A percentile compares a stretch with the other conserved stretches of the same genome.
These are phyloP conservation scores for Phyllosticta citriasiana DNA, from an alignment of 2,329 filamentous ascomycete species.

Conservation along the genomic window DNA sequence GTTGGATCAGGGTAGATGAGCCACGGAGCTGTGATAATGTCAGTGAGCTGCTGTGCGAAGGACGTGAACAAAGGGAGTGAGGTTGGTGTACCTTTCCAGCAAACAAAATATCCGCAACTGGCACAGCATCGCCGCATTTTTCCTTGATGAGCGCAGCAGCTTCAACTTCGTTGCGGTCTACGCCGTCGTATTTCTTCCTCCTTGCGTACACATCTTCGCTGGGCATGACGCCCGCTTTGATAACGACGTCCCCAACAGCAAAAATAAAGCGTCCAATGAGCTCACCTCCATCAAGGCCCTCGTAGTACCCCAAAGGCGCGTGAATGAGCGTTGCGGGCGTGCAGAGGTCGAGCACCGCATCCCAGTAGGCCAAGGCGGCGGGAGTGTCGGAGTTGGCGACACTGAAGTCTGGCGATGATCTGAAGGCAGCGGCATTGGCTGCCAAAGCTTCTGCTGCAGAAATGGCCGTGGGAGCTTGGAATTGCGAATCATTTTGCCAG, in stretches of 20 bases:
- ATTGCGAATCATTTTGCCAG: not conserved
- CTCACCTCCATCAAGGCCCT: not conserved
- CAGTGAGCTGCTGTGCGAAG: too few relatives aligned
- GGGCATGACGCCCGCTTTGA: conserved; percentile 7
- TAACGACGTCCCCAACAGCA: conserved; percentile 11
- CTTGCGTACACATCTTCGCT: not conserved
- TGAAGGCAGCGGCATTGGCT: not conserved
- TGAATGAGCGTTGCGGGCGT: conserved; percentile 8
- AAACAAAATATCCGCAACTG: conserved; percentile 18
- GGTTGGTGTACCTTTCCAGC: not conserved
- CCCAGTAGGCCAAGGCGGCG: conserved; percentile 12
- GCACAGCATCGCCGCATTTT: conserved; percentile 18
- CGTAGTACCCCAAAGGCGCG: conserved; percentile 2
- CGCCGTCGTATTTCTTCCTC: conserved; percentile 28
- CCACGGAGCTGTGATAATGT: conserved; percentile 14
- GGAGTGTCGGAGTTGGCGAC: not conserved
- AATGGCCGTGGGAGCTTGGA: not conserved
- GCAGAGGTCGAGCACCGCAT: not conserved
- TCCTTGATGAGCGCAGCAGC: conserved; percentile 25
- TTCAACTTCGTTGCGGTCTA: conserved; percentile 33
- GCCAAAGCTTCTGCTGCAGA: not conserved
- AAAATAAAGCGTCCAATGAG: conserved; percentile 11
- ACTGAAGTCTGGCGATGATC: not conserved
- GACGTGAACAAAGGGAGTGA: not conserved
- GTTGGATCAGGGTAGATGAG: conserved; percentile 30